Conservation (phyloP, 140 eudicot species). For the Erigeron philadelphicus region DNA sequence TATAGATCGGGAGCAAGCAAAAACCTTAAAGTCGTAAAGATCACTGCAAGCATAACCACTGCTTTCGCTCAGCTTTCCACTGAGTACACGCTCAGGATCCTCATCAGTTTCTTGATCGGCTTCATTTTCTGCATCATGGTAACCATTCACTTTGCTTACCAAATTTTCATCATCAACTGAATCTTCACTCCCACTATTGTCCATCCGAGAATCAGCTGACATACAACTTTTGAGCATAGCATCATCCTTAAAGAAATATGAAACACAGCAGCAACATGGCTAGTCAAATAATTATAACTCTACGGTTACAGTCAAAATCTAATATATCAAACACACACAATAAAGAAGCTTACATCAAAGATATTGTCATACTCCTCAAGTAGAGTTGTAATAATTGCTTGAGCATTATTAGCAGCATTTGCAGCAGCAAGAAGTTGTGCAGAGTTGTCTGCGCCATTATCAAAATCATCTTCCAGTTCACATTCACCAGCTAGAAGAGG, state of each 20-base stretch:
- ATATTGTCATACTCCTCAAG: constrained; percentile 80
- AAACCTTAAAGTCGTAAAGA: constrained; percentile 87
- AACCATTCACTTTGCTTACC: constrained; percentile 56
- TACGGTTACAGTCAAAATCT: not conserved
- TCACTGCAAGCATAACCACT: constrained; percentile 82
- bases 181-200: constrained; percentile 75
- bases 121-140: constrained; percentile 80
- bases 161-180: constrained; percentile 61
- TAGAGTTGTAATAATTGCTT: constrained; percentile 69
- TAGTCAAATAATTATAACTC: not conserved
- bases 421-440: constrained; percentile 98
- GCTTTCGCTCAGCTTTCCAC: constrained; percentile 84
- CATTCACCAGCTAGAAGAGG: constrained; percentile 97
- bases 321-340: not conserved
- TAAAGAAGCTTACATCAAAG: constrained; percentile 54
- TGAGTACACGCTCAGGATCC: constrained; percentile 66
- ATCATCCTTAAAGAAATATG: constrained; percentile 49
- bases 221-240: constrained; percentile 65
- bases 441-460: constrained; percentile 69
- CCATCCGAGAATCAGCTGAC: constrained; percentile 72
- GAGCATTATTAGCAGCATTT: constrained; percentile 94
- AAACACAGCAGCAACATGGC: constrained; percentile 6
- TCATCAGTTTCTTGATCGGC: constrained; percentile 63
- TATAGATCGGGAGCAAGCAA: constrained; percentile 12
- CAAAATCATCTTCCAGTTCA: constrained; percentile 82